phyloP scores from a whole-genome alignment of 176 grass and related monocot species.

The Oryza punctata region DNA sequence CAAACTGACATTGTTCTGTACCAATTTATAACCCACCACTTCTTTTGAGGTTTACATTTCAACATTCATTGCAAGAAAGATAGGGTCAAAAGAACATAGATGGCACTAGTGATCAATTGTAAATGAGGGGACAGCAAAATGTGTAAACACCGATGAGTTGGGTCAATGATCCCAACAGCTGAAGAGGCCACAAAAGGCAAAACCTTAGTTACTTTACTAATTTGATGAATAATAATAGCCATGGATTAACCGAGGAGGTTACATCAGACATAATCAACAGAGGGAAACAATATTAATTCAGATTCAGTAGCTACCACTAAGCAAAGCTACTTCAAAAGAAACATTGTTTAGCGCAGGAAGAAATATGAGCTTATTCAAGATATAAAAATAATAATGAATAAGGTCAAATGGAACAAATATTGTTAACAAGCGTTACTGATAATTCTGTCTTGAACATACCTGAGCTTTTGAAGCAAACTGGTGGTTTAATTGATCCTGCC shows the following conservation, averaged over 20 bases:
- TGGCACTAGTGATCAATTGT: conserved; percentile 3
- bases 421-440: neutral
- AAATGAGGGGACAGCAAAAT: conserved; percentile 2
- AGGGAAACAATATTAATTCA: conserved; percentile 1
- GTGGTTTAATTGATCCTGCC: conserved; percentile 61
- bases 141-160: neutral
- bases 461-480: conserved; percentile 63
- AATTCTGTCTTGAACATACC: conserved; percentile 37
- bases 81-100: neutral
- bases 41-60: neutral
- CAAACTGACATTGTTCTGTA: neutral
- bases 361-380: neutral
- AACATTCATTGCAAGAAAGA: conserved; percentile 6
- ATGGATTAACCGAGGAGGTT: neutral
- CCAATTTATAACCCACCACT: neutral
- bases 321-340: neutral
- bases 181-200: neutral
- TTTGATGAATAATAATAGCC: conserved; percentile 4
- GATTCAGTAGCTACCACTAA: neutral
- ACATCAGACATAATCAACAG: neutral
- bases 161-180: neutral
- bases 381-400: neutral
- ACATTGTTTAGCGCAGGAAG: neutral
- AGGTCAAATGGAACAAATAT: conserved; percentile 12
- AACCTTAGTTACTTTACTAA: conserved; percentile 2